These are phyloP conservation scores for Arachnomyces sp. DNA, from an alignment of 2,329 filamentous ascomycete species.

Conservation along the genomic window DNA sequence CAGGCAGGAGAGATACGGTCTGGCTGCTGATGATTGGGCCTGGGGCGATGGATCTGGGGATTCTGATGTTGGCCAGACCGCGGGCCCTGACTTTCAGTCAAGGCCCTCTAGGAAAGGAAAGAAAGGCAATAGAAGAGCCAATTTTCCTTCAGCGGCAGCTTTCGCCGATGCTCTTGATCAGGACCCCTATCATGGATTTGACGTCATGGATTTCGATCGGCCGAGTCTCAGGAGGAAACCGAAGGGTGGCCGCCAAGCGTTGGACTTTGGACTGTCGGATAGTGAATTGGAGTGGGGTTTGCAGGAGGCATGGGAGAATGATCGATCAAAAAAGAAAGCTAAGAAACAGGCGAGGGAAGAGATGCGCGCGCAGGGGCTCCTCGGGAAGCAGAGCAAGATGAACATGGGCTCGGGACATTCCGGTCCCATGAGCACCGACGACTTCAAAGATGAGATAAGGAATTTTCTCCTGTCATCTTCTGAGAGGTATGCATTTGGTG, in stretches of 20 bases:
- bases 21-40: slow-evolving; percentile 48
- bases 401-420: slow-evolving; percentile 64
- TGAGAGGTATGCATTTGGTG: slow-evolving; percentile 47
- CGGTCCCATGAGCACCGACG: slow-evolving; percentile 59
- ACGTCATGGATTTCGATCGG: slow-evolving; percentile 75
- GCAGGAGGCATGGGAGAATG: slow-evolving; percentile 54
- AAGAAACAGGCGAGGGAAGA: slow-evolving; percentile 63
- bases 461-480: slow-evolving; percentile 58
- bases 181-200: slow-evolving; percentile 61
- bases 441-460: slow-evolving; percentile 65
- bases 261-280: slow-evolving; percentile 53
- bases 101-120: slow-evolving; percentile 7
- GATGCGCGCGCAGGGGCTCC: slow-evolving; percentile 55
- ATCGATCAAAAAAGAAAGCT: slow-evolving; percentile 61
- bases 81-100: not conserved
- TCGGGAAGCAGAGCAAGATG: slow-evolving; percentile 51
- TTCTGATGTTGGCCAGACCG: not conserved
- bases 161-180: slow-evolving; percentile 52
- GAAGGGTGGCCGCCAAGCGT: slow-evolving; percentile 52
- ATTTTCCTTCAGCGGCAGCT: slow-evolving; percentile 47
- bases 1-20: slow-evolving; percentile 56
- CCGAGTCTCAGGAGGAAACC: slow-evolving; percentile 58
- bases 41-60: not conserved
- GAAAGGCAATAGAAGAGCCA: slow-evolving; percentile 20
- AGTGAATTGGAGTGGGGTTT: slow-evolving; percentile 57